Conservation (phyloP, 306 rosid species). For the Vachellia pachyceras region DNA sequence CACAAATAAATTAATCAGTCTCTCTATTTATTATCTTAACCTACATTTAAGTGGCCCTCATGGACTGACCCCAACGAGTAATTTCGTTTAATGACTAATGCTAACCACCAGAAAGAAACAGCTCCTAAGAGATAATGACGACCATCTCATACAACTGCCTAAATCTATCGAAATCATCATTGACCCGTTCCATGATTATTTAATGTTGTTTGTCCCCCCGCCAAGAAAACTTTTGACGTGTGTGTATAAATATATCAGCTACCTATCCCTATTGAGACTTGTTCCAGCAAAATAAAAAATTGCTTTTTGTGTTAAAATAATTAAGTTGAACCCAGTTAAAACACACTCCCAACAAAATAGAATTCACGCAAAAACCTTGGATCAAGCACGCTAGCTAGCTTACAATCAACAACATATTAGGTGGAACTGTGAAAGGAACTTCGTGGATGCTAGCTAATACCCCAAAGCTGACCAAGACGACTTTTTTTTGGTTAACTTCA, state of each 20-base stretch:
- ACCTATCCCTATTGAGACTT: neutral
- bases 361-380: neutral
- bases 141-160: neutral
- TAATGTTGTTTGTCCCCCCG: neutral
- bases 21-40: slow-evolving; percentile 4
- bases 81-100: neutral
- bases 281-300: neutral
- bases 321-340: neutral
- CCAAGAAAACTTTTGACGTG: neutral
- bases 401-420: neutral
- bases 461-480: neutral
- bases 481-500: neutral
- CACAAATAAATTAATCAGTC: slow-evolving; percentile 29
- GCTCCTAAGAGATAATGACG: neutral
- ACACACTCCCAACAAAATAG: neutral
- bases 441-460: neutral
- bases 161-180: neutral
- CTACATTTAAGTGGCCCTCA: neutral
- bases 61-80: neutral
- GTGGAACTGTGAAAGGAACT: neutral
- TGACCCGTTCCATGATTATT: slow-evolving; percentile 7
- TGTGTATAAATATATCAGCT: neutral
- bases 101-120: neutral
- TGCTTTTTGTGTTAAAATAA: neutral
- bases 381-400: neutral